Percentiles rank a stretch among this genome's conserved stretches.
These are phyloP conservation scores for Lachnellula hyalina DNA, from an alignment of 2,329 filamentous ascomycete genomes.

Conservation along the genomic window DNA sequence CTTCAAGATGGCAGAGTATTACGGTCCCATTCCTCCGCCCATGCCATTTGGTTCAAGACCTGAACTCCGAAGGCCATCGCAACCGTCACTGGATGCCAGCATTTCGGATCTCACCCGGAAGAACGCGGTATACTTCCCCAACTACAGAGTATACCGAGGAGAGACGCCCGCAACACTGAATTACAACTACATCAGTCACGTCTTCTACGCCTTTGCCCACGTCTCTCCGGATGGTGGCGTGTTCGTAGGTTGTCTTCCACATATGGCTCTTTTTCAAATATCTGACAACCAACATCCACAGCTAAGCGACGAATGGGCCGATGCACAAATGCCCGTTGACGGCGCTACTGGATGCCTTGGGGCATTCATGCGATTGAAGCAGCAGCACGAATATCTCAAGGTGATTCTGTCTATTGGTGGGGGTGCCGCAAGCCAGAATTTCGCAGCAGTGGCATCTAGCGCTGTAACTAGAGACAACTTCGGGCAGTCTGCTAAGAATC, in stretches of 20 bases:
- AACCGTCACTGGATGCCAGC: conserved; percentile 27
- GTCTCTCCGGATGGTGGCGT: conserved; percentile 67
- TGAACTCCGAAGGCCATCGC: conserved; percentile 26
- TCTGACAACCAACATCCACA: conserved; percentile 32
- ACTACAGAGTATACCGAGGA: conserved; percentile 66
- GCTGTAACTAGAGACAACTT: conserved; percentile 61
- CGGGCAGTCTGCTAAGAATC: conserved; percentile 57
- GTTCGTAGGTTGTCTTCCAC: conserved; percentile 51
- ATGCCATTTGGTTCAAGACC: conserved; percentile 26
- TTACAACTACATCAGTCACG: conserved; percentile 70
- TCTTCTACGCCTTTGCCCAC: conserved; percentile 79
- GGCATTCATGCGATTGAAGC: conserved; percentile 68
- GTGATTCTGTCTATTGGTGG: conserved; percentile 77
- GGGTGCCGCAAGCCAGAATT: conserved; percentile 57
- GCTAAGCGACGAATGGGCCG: conserved; percentile 77
- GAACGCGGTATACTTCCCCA: conserved; percentile 84
- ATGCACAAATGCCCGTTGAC: conserved; percentile 66
- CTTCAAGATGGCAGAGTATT: conserved; percentile 21
- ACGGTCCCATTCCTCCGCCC: conserved; percentile 21
- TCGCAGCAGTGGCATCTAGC: conserved; percentile 60
- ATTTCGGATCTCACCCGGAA: conserved; percentile 49
- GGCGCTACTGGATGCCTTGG: conserved; percentile 66
- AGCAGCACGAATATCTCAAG: conserved; percentile 63
- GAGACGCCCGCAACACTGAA: conserved; percentile 70
- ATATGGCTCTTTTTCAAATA: neutral